A percentile compares a stretch with the other conserved stretches of the same genome.
These are phyloP conservation scores for Rusavskia elegans DNA, from an alignment of 495 filamentous ascomycete species.

Conservation along the genomic window DNA sequence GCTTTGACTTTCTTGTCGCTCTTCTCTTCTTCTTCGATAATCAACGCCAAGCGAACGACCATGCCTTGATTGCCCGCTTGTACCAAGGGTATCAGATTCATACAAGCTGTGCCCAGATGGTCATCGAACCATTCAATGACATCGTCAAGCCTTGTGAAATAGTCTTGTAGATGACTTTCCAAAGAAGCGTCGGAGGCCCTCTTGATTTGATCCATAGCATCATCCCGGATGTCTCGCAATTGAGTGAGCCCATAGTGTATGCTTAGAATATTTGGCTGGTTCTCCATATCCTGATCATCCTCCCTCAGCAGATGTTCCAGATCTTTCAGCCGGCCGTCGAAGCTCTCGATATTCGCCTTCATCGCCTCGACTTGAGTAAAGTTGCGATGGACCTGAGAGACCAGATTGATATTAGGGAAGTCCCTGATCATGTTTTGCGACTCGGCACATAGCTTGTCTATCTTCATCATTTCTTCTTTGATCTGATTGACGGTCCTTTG, in stretches of 20 bases:
- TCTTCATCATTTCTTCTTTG: slow-evolving; percentile 95
- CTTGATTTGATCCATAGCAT: slow-evolving; percentile 87
- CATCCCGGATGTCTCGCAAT: slow-evolving; percentile 82
- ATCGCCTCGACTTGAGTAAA: slow-evolving; percentile 85
- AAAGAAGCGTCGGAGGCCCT: slow-evolving; percentile 55
- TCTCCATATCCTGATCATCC: slow-evolving; percentile 73
- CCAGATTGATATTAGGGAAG: slow-evolving; percentile 89
- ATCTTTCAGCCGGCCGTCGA: slow-evolving; percentile 56
- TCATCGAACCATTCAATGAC: slow-evolving; percentile 91
- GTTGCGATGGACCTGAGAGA: slow-evolving; percentile 86
- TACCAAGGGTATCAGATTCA: slow-evolving; percentile 78
- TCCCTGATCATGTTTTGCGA: slow-evolving; percentile 91
- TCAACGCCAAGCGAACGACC: slow-evolving; percentile 77
- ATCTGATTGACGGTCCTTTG: slow-evolving; percentile 76
- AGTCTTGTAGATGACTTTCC: slow-evolving; percentile 67
- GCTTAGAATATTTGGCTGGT: slow-evolving; percentile 79
- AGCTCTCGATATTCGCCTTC: slow-evolving; percentile 74
- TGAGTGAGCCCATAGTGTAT: slow-evolving; percentile 84
- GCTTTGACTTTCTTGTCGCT: slow-evolving; percentile 82
- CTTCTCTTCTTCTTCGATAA: slow-evolving; percentile 92
- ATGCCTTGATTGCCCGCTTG: slow-evolving; percentile 71
- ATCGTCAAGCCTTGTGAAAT: slow-evolving; percentile 75
- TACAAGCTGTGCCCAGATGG: slow-evolving; percentile 70
- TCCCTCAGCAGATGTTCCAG: slow-evolving; percentile 60
- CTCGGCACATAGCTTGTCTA: slow-evolving; percentile 93